Base-by-base conservation (phyloP, 1,284 basidiomycete species). In the Ceratobasidium papillatum region DNA sequence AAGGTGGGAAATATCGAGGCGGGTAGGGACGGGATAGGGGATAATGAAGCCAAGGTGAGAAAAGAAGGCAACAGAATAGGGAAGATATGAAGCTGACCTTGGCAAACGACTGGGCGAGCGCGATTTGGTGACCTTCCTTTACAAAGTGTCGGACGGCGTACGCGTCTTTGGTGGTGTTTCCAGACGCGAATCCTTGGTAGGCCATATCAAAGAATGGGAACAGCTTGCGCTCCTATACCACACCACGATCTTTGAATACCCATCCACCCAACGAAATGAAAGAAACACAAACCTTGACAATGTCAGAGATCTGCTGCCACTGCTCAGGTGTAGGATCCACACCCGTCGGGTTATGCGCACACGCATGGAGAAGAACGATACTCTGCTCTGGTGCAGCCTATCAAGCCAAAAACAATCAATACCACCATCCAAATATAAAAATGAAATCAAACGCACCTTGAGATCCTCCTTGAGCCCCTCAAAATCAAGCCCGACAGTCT, bases 201-300 rank as follows among this genome's bases (percentile, higher is more conserved):
- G 98, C 98, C 95, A 96, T 98, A 84, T 95, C 94, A 81, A 96
- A 95, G 88, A 95, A 94, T 77, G 94, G 93, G 89, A 96, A 96
- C 78, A 95, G 88, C 77, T 89, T 88, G 86, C 91, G 94, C 85
- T 95, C 92, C 80, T 82, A 74, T 47, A 52, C 62, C 45, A 22
- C 63, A 52, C n/a, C n/a, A n/a, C n/a, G n/a, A n/a, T n/a, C n/a
- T n/a, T n/a, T n/a, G n/a, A n/a, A n/a, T n/a, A n/a, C n/a, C n/a
- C n/a, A n/a, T 12, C 45, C 19, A 19, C 45, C 45, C 11, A n/a
- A n/a, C n/a, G 9, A 54, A 49, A 41, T 47, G 17, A 38, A 49
- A 27, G 11, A 62, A 19, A 14, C 25, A 69, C 65, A 85, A 75
- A 84, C 80, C 79, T 92, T 90, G 80, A 98, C 86, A 75, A 99